Evolutionary conservation across 176 grass and related monocot genomes (phyloP), one percentile per base, ranked within the genome.

Genomic region (Carex myosuroides): DNA sequence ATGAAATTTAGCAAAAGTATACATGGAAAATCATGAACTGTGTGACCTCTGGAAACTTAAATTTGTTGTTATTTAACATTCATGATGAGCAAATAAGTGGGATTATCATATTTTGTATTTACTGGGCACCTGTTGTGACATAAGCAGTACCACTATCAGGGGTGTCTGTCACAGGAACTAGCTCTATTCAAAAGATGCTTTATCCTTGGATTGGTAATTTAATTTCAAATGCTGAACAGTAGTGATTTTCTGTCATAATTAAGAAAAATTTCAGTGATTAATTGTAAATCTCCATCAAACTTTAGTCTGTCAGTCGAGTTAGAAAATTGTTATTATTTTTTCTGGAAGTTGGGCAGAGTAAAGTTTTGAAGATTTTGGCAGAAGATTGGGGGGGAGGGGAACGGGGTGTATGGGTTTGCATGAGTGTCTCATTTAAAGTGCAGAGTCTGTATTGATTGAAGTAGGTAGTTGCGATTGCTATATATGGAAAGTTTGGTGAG

Each of bases 381-480:
- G 73, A 26, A 56, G 11, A 48, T 76, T 50, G 70, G 4, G 13
- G 6, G 50, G 70, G 21, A 44, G 10, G 33, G 30, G 1, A 13
- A 13, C 13, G 12, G 17, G 20, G 11, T 29, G 6, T 75, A 30
- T 46, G 71, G 44, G 20, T 75, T 53, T 8, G 13, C 16, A 54
- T 75, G 44, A 75, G 13, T 75, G 48, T 75, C 22, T 75, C 12
- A 75, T 75, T 75, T 53, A 13, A 53, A 75, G 20, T 75, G 26
- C 71, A 53, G 71, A 24, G 39, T 75, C 70, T 75, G 71, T 16
- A 29, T 75, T 75, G 46, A 54, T 74, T 75, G 71, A 54, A 13
- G 26, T 67, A 7, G 71, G 71, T 75, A 26, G 71, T 54, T 54
- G 21, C 48, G 3, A 64, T 66, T 82, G 46, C 60, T 66, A 26